Conservation (phyloP, 768 basidiomycete species). For the Leucocoprinus birnbaumii region DNA sequence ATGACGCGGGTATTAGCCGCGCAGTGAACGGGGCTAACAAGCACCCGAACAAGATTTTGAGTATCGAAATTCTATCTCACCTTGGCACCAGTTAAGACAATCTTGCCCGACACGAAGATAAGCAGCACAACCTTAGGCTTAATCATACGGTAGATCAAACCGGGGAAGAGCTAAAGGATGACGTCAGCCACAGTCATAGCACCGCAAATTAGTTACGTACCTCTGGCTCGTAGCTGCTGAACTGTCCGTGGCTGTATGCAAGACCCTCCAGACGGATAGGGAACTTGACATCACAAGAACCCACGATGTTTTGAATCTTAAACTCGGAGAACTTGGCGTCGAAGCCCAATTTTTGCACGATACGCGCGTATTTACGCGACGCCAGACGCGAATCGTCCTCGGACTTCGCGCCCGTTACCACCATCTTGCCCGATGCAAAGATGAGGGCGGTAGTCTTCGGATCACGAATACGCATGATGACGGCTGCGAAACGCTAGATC, state of each 20-base stretch:
- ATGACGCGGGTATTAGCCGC: conserved; percentile 15
- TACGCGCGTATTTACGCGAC: conserved; percentile 97
- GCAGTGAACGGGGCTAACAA: conserved; percentile 15
- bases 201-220: conserved; percentile 36
- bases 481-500: conserved; percentile 97
- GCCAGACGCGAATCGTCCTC: conserved; percentile 97
- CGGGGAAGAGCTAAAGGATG: conserved; percentile 84
- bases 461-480: conserved; percentile 99
- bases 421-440: conserved; percentile 99
- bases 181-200: conserved; percentile 8
- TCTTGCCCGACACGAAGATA: conserved; percentile 99
- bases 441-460: conserved; percentile 99
- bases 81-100: conserved; percentile 98
- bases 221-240: conserved; percentile 97
- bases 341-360: conserved; percentile 99
- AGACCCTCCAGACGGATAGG: conserved; percentile 97
- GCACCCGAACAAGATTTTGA: conserved; percentile 13
- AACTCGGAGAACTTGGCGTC: conserved; percentile 99
- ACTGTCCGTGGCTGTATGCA: conserved; percentile 96
- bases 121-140: conserved; percentile 98
- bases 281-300: conserved; percentile 97
- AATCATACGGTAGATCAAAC: conserved; percentile 99
- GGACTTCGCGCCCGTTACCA: conserved; percentile 98
- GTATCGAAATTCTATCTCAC: conserved; percentile 43
- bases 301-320: conserved; percentile 99